Conservation (phyloP, 495 filamentous ascomycete species). For the Penicillium cataractarum region DNA sequence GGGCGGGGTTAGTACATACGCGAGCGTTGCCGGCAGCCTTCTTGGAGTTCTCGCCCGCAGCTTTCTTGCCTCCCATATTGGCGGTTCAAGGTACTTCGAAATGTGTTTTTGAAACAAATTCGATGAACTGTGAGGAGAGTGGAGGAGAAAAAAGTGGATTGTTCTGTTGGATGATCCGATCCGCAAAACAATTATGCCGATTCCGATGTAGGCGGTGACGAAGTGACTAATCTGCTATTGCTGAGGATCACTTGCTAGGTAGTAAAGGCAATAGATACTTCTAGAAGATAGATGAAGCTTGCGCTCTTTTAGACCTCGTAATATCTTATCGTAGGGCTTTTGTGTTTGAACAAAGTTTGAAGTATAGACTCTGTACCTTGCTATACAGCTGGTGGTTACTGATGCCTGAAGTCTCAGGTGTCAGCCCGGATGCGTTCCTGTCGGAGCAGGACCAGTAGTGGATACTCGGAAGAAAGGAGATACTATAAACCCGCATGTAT, state of each 20-base stretch:
- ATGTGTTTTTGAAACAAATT: background rate
- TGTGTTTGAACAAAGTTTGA: constrained; percentile 2
- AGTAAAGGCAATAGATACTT: background rate
- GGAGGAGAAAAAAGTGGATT: constrained; percentile 24
- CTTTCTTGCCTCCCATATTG: constrained; percentile 64
- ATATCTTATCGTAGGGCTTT: background rate
- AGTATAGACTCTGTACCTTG: background rate
- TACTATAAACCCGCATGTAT: too few species aligned
- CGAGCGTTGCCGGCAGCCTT: constrained; percentile 86
- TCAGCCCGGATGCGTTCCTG: constrained; percentile 10
- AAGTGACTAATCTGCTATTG: constrained; percentile 16
- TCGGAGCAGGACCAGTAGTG: too few species aligned
- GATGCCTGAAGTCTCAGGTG: constrained; percentile 14
- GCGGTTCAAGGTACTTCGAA: background rate
- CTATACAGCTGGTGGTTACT: background rate
- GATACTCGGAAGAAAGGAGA: too few species aligned
- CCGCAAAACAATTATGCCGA: constrained; percentile 32
- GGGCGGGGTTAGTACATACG: constrained; percentile 46
- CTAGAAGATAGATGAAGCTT: too few species aligned
- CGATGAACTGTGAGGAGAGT: constrained; percentile 2
- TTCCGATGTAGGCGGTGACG: constrained; percentile 33
- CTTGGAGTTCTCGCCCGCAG: constrained; percentile 74
- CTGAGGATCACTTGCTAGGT: background rate
- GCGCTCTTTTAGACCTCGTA: background rate
- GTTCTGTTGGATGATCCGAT: constrained; percentile 31